Percentiles rank a stretch among this genome's conserved stretches.
Conservation (phyloP, 2,329 filamentous ascomycete species). For the Emericellopsis cladophorae region DNA sequence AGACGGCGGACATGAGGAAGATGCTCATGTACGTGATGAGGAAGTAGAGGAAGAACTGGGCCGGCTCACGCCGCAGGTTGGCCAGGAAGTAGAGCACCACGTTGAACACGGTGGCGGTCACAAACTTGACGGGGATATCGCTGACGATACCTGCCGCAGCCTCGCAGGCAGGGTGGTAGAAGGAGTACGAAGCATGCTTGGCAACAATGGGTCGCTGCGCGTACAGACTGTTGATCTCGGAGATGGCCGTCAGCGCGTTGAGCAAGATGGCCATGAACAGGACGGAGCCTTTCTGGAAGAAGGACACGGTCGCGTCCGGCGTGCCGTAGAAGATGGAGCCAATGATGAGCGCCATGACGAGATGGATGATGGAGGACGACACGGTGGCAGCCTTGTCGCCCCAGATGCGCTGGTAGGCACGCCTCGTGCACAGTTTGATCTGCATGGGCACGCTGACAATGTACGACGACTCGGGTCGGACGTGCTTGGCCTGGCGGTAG, state of each 20-base stretch:
- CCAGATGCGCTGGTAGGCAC: constrained; percentile 39
- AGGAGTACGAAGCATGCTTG: constrained; percentile 34
- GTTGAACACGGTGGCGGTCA: constrained; percentile 36
- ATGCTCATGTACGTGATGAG: constrained; percentile 56
- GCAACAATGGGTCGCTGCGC: constrained; percentile 33
- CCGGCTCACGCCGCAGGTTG: constrained; percentile 41
- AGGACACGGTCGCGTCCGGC: constrained; percentile 33
- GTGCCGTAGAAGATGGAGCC: constrained; percentile 47
- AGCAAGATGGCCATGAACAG: constrained; percentile 49
- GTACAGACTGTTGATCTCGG: constrained; percentile 36
- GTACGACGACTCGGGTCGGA: constrained; percentile 42
- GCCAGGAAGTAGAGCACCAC: constrained; percentile 45
- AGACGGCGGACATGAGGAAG: constrained; percentile 64
- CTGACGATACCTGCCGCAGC: constrained; percentile 39
- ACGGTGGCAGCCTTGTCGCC: constrained; percentile 35
- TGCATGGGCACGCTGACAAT: constrained; percentile 43
- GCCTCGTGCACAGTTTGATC: constrained; percentile 33
- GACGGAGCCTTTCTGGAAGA: constrained; percentile 40
- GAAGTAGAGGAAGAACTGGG: constrained; percentile 65
- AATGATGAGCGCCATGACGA: constrained; percentile 47
- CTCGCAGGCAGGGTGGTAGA: constrained; percentile 39
- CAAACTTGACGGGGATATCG: constrained; percentile 46
- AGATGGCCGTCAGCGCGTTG: constrained; percentile 44
- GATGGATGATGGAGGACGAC: constrained; percentile 30
- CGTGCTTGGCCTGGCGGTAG: constrained; percentile 36